Evolutionary conservation across 2,329 filamentous ascomycete species (phyloP).

Genomic region (Penicillium paneum): DNA sequence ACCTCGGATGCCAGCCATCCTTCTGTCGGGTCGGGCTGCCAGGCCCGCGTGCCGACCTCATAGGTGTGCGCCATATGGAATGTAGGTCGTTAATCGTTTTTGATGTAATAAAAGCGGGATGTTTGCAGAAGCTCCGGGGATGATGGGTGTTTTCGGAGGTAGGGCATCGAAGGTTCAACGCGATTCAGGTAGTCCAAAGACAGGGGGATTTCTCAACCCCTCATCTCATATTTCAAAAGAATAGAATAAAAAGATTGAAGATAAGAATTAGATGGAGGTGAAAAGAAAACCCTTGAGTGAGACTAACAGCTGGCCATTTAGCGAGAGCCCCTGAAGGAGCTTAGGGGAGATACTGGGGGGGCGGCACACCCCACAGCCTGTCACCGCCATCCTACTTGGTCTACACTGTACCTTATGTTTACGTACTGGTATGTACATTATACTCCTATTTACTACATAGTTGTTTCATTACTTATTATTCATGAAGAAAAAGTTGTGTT

Average conservation of each 20-base stretch:
- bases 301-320: constrained; percentile 27
- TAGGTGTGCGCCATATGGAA: constrained; percentile 80
- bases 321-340: constrained; percentile 30
- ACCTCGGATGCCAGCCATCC: constrained; percentile 98
- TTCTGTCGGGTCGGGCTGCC: constrained; percentile 94
- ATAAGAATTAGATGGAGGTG: constrained; percentile 8
- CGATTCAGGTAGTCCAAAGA: constrained; percentile 23
- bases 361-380: constrained; percentile 26
- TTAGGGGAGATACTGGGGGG: constrained; percentile 25
- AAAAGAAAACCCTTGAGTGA: constrained; percentile 15
- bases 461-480: background rate
- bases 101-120: constrained; percentile 9
- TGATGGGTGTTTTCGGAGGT: constrained; percentile 3
- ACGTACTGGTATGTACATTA: background rate
- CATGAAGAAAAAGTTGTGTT: background rate
- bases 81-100: constrained; percentile 5
- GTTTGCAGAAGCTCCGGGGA: constrained; percentile 10
- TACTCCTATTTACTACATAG: background rate
- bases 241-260: constrained; percentile 17
- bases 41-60: constrained; percentile 94
- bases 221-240: constrained; percentile 27
- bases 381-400: constrained; percentile 22
- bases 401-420: background rate
- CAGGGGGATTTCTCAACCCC: constrained; percentile 22
- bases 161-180: constrained; percentile 10